These are phyloP conservation scores for Lojkania enalia DNA, from an alignment of 2,329 filamentous ascomycete genomes.

Conservation along the genomic window DNA sequence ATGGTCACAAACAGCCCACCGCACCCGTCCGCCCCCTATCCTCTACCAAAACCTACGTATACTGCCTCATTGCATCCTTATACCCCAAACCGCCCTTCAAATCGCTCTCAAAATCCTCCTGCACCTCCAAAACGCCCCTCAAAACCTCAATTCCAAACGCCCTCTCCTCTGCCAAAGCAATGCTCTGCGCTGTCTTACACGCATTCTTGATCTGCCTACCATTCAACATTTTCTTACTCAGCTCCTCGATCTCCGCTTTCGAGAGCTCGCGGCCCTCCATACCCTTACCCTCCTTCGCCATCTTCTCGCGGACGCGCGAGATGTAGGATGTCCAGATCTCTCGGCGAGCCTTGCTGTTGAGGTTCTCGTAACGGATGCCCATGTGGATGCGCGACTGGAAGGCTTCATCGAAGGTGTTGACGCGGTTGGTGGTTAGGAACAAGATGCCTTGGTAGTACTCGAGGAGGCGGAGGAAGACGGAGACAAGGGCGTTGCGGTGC, in stretches of 20 bases:
- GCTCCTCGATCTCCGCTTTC: slow-evolving; percentile 66
- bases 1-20: too few species aligned
- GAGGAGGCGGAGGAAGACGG: slow-evolving; percentile 81
- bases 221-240: slow-evolving; percentile 71
- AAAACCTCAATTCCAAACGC: slow-evolving; percentile 78
- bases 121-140: slow-evolving; percentile 79
- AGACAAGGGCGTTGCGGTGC: slow-evolving; percentile 81
- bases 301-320: slow-evolving; percentile 64
- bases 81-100: slow-evolving; percentile 80
- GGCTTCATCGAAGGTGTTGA: slow-evolving; percentile 86
- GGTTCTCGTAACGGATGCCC: slow-evolving; percentile 76
- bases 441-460: slow-evolving; percentile 93
- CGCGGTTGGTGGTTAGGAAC: slow-evolving; percentile 86
- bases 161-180: slow-evolving; percentile 75
- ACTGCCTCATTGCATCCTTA: slow-evolving; percentile 81
- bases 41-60: too few species aligned
- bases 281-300: slow-evolving; percentile 52
- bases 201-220: slow-evolving; percentile 86
- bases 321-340: slow-evolving; percentile 85
- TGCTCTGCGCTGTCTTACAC: slow-evolving; percentile 77
- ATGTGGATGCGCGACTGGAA: slow-evolving; percentile 89
- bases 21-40: slow-evolving; percentile 15
- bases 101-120: slow-evolving; percentile 80
- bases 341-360: slow-evolving; percentile 72
- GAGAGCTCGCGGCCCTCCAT: slow-evolving; percentile 50